Base-by-base conservation (phyloP, 768 basidiomycete genomes). In the Lactifluus echinatus region DNA sequence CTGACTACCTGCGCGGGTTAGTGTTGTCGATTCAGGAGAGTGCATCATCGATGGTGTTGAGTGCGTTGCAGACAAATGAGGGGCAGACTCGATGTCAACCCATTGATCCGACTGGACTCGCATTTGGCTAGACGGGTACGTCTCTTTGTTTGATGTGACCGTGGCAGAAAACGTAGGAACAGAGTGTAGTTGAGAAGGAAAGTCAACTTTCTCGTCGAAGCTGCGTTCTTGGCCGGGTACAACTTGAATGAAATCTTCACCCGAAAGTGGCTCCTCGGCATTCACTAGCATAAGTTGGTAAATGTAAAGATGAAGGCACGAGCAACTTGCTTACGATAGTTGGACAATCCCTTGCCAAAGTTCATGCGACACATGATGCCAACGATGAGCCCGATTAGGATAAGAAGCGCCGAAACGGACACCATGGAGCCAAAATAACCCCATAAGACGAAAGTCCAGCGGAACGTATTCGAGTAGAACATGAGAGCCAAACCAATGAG, bases 361-460 rank as follows among this genome's bases (percentile, higher is more conserved):
- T 90, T 89, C 64, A 80, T 67, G 34, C 82, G 77, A 67, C 87
- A 89, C 59, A 83, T 61, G 34, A 88, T 63, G 2, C 85, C 89
- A 46, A 90, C 66, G 53, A 83, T 62, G 63, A 87, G 74, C 0
- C 81, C 75, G 24, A 75, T 48, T 15, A 83, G 56, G 1, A 80
- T 78, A 45, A 91, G 73, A 51, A 77, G 64, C 12, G 83, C 80
- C 0, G 87, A 85, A 2, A 77, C 71, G 8, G 74, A 67, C 8
- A 80, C 74, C 72, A 85, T 83, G 56, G 84, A 66, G 48, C 79
- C 76, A 69, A 90, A 90, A 75, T 90, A 89, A 4, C 68, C 69
- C 88, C 88, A 91, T 12, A 80, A 80, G 42, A 75, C 69, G 67
- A 86, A 89, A 17, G 82, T 84, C 84, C 85, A 87, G 45, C 83